Conservation (phyloP, 1,139 yeast genomes). For the Suhomyces ambrosiae region DNA sequence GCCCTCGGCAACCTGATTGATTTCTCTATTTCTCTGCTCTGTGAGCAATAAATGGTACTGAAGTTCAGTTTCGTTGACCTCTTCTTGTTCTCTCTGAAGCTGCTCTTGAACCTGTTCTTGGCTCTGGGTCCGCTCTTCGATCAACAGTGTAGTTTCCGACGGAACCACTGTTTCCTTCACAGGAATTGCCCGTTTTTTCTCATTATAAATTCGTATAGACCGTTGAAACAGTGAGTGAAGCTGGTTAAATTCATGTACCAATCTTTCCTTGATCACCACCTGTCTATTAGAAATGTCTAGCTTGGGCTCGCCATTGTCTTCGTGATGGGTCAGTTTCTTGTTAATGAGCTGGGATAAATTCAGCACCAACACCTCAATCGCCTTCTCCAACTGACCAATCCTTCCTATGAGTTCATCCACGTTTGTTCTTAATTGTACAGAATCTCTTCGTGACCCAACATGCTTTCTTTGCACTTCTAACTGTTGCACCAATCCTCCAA, state of each 20-base stretch:
- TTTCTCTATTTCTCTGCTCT: slow-evolving; percentile 73
- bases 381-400: slow-evolving; percentile 34
- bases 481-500: slow-evolving; percentile 51
- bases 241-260: slow-evolving; percentile 40
- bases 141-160: slow-evolving; percentile 33
- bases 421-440: slow-evolving; percentile 37
- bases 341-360: slow-evolving; percentile 37
- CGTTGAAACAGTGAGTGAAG: slow-evolving; percentile 39
- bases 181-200: slow-evolving; percentile 33
- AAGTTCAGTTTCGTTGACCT: slow-evolving; percentile 59
- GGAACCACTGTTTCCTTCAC: slow-evolving; percentile 17
- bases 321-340: slow-evolving; percentile 25
- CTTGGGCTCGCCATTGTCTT: slow-evolving; percentile 10
- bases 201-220: slow-evolving; percentile 32
- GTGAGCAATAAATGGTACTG: slow-evolving; percentile 71
- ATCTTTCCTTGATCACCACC: slow-evolving; percentile 42
- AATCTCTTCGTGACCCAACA: slow-evolving; percentile 61
- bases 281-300: slow-evolving; percentile 38
- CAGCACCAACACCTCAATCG: slow-evolving; percentile 34
- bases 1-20: slow-evolving; percentile 71
- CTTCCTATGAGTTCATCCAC: slow-evolving; percentile 36
- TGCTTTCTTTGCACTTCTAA: slow-evolving; percentile 51
- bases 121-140: slow-evolving; percentile 20
- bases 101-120: slow-evolving; percentile 32
- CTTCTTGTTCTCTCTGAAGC: slow-evolving; percentile 43